phyloP scores from a whole-genome alignment of 1,284 basidiomycete genomes.

The Ganoderma leucocontextum region DNA sequence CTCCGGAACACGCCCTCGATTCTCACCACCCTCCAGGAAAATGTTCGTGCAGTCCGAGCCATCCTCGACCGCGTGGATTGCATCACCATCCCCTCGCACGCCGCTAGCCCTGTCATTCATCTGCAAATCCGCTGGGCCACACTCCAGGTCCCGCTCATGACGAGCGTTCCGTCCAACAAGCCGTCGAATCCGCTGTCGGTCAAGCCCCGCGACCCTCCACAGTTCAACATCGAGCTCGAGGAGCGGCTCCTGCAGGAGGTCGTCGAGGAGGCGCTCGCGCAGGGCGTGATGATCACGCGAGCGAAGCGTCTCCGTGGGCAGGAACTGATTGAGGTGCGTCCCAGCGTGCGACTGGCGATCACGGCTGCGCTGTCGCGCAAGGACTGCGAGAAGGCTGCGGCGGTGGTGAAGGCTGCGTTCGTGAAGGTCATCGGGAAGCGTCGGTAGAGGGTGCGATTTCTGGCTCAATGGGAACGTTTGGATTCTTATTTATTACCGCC shows the following conservation, averaged over 20 bases:
- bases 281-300: conserved; percentile 85
- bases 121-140: conserved; percentile 65
- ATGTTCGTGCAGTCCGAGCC: conserved; percentile 77
- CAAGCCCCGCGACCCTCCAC: conserved; percentile 51
- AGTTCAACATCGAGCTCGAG: conserved; percentile 74
- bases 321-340: conserved; percentile 83
- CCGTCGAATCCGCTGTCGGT: conserved; percentile 56
- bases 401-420: conserved; percentile 77
- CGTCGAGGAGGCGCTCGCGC: conserved; percentile 81
- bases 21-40: conserved; percentile 81
- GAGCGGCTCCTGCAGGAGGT: conserved; percentile 87
- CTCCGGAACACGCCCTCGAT: conserved; percentile 80
- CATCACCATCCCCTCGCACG: conserved; percentile 86
- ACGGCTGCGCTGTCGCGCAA: conserved; percentile 84
- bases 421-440: conserved; percentile 72
- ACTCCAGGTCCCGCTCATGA: conserved; percentile 46
- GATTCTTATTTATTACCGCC: neutral
- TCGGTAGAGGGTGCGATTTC: conserved; percentile 38
- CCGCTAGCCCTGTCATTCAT: conserved; percentile 89
- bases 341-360: conserved; percentile 89
- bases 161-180: conserved; percentile 42
- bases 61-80: conserved; percentile 85
- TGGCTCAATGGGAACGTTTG: neutral
- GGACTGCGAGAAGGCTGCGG: conserved; percentile 91
- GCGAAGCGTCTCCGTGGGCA: conserved; percentile 85